These are phyloP conservation scores for Heterobasidion occidentale DNA, from an alignment of 1,284 basidiomycete genomes.

Conservation along the genomic window DNA sequence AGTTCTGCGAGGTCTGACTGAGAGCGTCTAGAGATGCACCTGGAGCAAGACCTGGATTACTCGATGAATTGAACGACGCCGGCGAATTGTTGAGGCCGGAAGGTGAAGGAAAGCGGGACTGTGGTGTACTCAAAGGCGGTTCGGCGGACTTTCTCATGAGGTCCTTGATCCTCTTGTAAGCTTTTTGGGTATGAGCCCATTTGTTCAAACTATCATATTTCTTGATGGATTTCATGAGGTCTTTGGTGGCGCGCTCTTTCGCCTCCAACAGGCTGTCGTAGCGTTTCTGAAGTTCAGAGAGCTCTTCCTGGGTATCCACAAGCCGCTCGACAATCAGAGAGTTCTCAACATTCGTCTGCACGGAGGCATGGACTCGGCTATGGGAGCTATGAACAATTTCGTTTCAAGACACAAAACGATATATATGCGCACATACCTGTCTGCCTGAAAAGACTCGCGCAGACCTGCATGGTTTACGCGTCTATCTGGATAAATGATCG, in stretches of 20 bases:
- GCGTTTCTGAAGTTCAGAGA: slow-evolving; percentile 10
- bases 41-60: too few relatives aligned
- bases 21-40: not conserved
- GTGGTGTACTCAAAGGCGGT: too few relatives aligned
- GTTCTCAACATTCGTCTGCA: not conserved
- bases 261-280: slow-evolving; percentile 13
- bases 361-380: not conserved
- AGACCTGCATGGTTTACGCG: too few relatives aligned
- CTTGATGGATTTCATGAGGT: slow-evolving; percentile 11
- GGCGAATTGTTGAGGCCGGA: too few relatives aligned
- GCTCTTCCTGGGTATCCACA: slow-evolving; percentile 3
- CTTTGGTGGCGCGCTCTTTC: slow-evolving; percentile 12
- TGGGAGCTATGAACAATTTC: not conserved
- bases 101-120: too few relatives aligned
- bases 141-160: too few relatives aligned
- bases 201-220: slow-evolving; percentile 14
- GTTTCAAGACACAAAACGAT: not conserved
- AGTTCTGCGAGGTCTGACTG: not conserved
- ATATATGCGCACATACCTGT: not conserved
- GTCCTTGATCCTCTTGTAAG: not conserved
- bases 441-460: too few relatives aligned
- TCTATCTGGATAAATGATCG: too few relatives aligned
- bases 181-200: slow-evolving; percentile 9
- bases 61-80: too few relatives aligned
- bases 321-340: not conserved